Evolutionary conservation across 495 filamentous ascomycete species (phyloP), one percentile per base, ranked within the genome.

Genomic region (Paragyromitra xinjiangensis): DNA sequence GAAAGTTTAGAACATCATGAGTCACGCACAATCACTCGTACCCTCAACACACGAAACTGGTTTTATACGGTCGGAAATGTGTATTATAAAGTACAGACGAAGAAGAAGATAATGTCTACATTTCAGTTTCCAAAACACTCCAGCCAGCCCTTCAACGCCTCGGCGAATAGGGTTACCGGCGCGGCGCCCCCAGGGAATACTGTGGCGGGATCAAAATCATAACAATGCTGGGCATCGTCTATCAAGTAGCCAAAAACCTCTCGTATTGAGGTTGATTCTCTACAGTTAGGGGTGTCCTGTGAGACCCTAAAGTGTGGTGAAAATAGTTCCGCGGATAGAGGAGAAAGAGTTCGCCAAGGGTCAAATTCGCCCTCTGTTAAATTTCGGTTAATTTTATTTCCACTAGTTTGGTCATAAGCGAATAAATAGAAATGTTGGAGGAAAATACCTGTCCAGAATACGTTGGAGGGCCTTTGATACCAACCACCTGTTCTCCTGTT

Each of bases 111-210:
- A 34, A 34, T 34, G 2, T 3, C 29, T 34, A 34, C 29, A 34
- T 34, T 34, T 34, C 29, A 48, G 44, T 70, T 62, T 24, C 88
- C 34, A 86, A 75, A 64, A 85, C 84, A 58, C 79, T 89, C 24
- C 90, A 86, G 29, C 88, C 87, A 71, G 86, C 87, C 70, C 87
- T 87, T 50, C 89, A 86, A 74, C 85, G 85, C 81, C 86, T 88
- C 66, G 85, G 91, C 24, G 95, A 78, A 79, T 39, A 79, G 14
- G 11, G 40, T 42, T 2, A 53, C 37, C 26, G 77, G 64, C 12
- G 51, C 22, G 11, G 11, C 59, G 11, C 64, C 55, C 22, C 62
- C 58, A 1, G 44, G 58, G 19, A 70, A 70, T 14, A 39, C 24
- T 3, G 14, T 9, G 6, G 1, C 16, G 0, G 75, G 69, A n/a